Evolutionary conservation across 768 basidiomycete genomes (phyloP), one percentile per base, ranked within the genome.

Genomic region (Suillus weaverae): DNA sequence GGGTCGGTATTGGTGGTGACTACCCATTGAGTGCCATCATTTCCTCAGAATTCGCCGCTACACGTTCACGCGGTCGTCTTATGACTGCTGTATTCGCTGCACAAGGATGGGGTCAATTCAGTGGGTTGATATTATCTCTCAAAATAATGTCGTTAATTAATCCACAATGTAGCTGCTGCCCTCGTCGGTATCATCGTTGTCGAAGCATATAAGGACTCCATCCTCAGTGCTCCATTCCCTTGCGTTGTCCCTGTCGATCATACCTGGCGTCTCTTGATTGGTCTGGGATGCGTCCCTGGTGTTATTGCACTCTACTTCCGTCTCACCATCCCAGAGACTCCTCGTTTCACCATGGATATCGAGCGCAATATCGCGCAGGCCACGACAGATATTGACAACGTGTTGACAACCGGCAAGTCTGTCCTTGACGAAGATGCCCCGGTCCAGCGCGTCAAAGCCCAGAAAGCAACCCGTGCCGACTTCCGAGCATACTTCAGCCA

Each of bases 261-360:
- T 72, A 84, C 86, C 73, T 95, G 94, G 94, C 89, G 94, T 70
- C 78, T 95, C 59, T 84, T 96, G 72, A 94, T 97, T 74, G 94
- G 94, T 72, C 81, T 95, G 39, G 94, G 94, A 51, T 91, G 89
- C 63, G 81, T 97, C 59, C 95, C 94, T 39, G 94, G 87, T 61
- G 83, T 81, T 50, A 73, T 94, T 63, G 94, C 92, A 26, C 86
- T 95, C 59, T 95, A 94, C 81, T 95, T 92, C 89, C 92, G 94
- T 74, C 84, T 95, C 36, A 95, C 94, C 30, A 95, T 96, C 71
- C 92, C 94, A 4, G 94, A 95, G 75, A 95, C 94, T 0, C 94
- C 94, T 32, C 92, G 94, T 59, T 88, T 84, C 75, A 97, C 94
- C 66, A 95, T 95, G 90, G 94, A 96, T 81, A 86, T 96, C 66